Evolutionary conservation across 441 rosid genomes (phyloP).

Genomic region (Breynia disticha): DNA sequence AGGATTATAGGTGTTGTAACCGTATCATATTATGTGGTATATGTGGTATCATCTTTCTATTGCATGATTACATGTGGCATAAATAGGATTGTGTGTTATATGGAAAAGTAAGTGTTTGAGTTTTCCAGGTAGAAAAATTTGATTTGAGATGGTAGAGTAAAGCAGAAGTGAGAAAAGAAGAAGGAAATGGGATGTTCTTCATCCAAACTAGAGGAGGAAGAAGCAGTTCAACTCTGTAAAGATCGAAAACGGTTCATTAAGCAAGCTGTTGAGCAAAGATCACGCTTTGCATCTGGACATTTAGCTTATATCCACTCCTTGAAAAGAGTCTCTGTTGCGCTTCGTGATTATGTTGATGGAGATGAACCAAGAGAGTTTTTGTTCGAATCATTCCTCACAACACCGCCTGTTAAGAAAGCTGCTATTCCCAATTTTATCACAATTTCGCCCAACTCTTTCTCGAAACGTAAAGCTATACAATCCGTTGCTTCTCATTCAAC

Average conservation of each 20-base stretch:
- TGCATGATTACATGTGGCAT: too few species aligned
- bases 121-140: too few species aligned
- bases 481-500: constrained; percentile 31
- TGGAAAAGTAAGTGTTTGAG: too few species aligned
- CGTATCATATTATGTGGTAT: too few species aligned
- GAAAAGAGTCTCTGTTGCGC: constrained; percentile 80
- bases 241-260: constrained; percentile 83
- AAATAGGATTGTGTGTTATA: too few species aligned
- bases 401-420: constrained; percentile 52
- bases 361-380: constrained; percentile 63
- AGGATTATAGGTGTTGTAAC: too few species aligned
- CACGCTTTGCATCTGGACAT: constrained; percentile 70
- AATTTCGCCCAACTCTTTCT: constrained; percentile 37
- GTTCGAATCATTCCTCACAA: constrained; percentile 42
- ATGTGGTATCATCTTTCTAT: too few species aligned
- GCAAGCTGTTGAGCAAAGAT: constrained; percentile 79
- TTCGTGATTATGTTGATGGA: constrained; percentile 59
- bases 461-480: constrained; percentile 38
- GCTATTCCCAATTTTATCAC: constrained; percentile 58
- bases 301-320: constrained; percentile 76
- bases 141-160: too few species aligned
- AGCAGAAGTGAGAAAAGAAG: background rate
- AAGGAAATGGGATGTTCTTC: constrained; percentile 84
- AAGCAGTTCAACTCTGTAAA: constrained; percentile 86
- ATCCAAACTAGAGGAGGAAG: constrained; percentile 80